Evolutionary conservation across 371 early-diverging fungal genomes (phyloP).

Genomic region (Zancudomyces culisetae): DNA sequence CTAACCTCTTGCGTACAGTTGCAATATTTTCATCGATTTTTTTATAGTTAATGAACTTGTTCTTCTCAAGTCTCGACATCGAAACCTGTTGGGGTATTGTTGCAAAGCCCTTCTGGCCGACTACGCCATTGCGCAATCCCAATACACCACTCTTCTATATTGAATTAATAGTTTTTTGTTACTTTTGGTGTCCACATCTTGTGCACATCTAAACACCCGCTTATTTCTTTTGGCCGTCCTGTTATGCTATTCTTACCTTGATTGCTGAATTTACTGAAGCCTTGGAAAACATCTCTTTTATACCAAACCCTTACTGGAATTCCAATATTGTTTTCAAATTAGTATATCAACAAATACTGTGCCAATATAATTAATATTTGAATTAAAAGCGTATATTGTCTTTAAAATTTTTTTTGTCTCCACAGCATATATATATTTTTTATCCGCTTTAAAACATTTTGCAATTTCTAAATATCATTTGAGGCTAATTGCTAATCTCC

Average conservation of each 20-base stretch:
- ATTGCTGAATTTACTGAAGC: not conserved
- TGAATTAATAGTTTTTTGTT: not conserved
- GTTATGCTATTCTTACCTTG: not conserved
- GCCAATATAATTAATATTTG: too few relatives aligned
- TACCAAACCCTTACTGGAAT: too few relatives aligned
- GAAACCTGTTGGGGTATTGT: conserved; percentile 40
- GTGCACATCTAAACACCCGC: not conserved
- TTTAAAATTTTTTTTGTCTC: too few relatives aligned
- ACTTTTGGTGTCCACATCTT: not conserved
- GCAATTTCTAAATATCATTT: too few relatives aligned
- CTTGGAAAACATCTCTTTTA: not conserved
- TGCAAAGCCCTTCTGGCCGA: conserved; percentile 6
- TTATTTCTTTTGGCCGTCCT: not conserved
- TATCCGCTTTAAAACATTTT: too few relatives aligned
- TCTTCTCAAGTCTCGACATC: conserved; percentile 73
- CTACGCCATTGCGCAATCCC: too few relatives aligned
- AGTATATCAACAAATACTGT: too few relatives aligned
- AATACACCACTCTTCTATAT: not conserved
- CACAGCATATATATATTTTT: too few relatives aligned
- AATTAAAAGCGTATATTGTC: too few relatives aligned
- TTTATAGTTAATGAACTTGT: conserved; percentile 87
- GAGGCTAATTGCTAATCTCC: too few relatives aligned
- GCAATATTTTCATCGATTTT: conserved; percentile 81
- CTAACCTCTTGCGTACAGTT: conserved; percentile 58
- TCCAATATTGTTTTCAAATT: too few relatives aligned